Conservation (phyloP, 306 rosid genomes). For the Alnus glutinosa region DNA sequence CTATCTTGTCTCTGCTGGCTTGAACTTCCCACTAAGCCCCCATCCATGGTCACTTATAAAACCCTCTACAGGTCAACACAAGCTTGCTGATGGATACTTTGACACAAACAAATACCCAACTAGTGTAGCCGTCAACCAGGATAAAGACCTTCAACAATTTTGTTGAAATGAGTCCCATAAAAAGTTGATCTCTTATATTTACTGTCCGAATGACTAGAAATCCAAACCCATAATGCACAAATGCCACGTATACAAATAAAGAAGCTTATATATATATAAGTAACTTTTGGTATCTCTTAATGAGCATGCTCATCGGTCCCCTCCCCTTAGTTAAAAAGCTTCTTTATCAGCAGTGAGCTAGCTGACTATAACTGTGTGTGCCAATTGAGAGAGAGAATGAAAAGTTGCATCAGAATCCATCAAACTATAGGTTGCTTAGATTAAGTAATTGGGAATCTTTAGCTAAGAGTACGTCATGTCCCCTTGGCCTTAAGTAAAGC, state of each 20-base stretch:
- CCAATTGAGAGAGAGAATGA: not conserved
- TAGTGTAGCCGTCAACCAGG: too few species aligned
- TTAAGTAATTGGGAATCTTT: constrained; percentile 56
- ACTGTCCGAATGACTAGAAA: too few species aligned
- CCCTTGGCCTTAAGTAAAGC: constrained; percentile 50
- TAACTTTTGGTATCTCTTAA: constrained; percentile 31
- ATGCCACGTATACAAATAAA: not conserved
- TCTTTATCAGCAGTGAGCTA: not conserved
- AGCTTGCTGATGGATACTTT: not conserved
- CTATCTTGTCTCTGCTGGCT: not conserved
- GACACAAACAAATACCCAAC: too few species aligned
- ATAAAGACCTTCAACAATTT: not conserved
- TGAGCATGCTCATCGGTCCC: not conserved
- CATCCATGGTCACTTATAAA: too few species aligned
- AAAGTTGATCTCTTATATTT: too few species aligned
- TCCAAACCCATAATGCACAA: too few species aligned
- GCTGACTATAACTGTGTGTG: constrained; percentile 2
- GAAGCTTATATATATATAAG: not conserved
- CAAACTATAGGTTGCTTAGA: constrained; percentile 15
- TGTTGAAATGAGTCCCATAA: too few species aligned
- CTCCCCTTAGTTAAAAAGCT: not conserved
- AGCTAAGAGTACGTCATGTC: constrained; percentile 45
- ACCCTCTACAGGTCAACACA: too few species aligned
- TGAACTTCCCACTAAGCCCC: too few species aligned
- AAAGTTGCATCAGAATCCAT: constrained; percentile 67